Base-by-base conservation (phyloP, 2,329 filamentous ascomycete genomes). In the Xylaria sp. region DNA sequence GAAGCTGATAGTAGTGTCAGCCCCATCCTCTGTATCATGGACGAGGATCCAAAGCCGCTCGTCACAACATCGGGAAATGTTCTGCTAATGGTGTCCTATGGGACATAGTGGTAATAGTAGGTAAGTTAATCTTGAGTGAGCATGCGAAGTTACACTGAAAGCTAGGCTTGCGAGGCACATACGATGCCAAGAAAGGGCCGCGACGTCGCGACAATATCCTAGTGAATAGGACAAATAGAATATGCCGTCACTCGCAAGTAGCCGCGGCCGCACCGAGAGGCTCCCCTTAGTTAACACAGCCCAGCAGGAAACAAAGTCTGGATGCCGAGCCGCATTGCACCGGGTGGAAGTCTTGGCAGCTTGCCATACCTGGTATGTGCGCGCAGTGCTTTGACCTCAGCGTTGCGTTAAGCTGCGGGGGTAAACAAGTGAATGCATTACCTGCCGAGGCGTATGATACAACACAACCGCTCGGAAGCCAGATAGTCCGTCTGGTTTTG, bases 361-460 rank as follows among this genome's bases (percentile, higher is more conserved):
- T 48, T 41, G 41, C 51, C 39, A 18, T 25, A 46, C 36, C 36
- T 46, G 36, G 59, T 54, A 61, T 56, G 36, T 54, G 54, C 25
- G 57, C 18, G 31, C 54, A 54, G 65, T 65, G 65, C 60, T 64
- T 64, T 55, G 65, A 67, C 65, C 54, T 67, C 48, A 23, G 41
- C 20, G 48, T 28, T 56, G 31, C 28, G 39, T 64, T 48, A 41
- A 54, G 41, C 18, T 49, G 61, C 57, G 33, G 36, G 43, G 62
- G 33, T 25, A 55, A 68, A 28, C 4, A 28, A 28, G 56, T 48
- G 31, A 68, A 31, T 43, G 61, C 66, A 68, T 60, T 67, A 51
- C 43, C 43, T 61, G 15, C 33, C 36, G 51, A 18, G 58, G 36
- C 49, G 25, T 67, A 39, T 39, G 65, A 59, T 64, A n/a, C 48